Base-by-base conservation (phyloP, 2,329 filamentous ascomycete genomes). In the Biscogniauxia sp. region DNA sequence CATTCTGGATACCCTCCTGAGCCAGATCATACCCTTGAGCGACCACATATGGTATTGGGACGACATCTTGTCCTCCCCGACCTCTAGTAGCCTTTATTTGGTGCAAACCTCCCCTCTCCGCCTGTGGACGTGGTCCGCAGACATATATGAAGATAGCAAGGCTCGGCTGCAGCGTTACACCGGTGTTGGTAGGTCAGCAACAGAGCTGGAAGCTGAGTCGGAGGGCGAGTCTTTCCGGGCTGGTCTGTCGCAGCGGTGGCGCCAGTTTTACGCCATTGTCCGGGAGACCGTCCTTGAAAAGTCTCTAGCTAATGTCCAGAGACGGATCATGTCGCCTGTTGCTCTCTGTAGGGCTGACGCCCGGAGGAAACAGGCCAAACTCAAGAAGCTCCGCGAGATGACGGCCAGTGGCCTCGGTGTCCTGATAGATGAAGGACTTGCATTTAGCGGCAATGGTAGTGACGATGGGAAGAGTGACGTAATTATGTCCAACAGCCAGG, bases 21-120 rank as follows among this genome's bases (percentile, higher is more conserved):
- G 94, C 58, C 90, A 95, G 69, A 96, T 93, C 11, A 87, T 94
- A 11, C 89, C 89, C 0, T 77, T 99, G 19, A 91, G 88, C 68
- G 88, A 97, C 66, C 93, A 97, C 68, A 88, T 97, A 23, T 93
- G 90, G 87, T 98, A 98, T 74, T 99, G 95, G 95, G 92, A 97
- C 71, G 90, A 95, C 66, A 84, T 97, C 1, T 78, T 97, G 28
- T 85, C 86, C 9, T 96, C 92, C 0, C 89, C 92, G 67, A 83
- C 86, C 54, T 91, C 89, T 70, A 93, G 91, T 65, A 89, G 87
- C 32, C 74, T 97, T 3, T 97, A 97, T 75, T 89, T 91, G 15
- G 77, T 96, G 8, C 95, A 99, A 75, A 97, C 89, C 0, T 92
- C 89, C 0, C 95, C 95, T 0, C 69, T 88, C 50, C 84, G 91